Conservation (phyloP, 306 rosid species). For the Casuarina cunninghamiana region DNA sequence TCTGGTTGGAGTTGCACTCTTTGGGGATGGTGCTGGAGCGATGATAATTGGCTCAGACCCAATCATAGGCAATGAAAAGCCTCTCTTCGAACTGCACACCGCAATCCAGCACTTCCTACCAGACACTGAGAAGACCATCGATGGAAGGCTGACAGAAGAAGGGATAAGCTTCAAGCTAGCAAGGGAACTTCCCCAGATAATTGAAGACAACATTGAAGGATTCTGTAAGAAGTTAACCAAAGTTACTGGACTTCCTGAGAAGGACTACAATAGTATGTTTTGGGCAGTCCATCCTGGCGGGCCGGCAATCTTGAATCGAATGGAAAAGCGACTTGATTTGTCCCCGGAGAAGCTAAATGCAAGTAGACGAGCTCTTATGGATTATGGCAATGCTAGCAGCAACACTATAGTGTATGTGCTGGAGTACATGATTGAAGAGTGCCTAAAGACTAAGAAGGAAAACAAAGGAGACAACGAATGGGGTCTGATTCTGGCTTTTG, state of each 20-base stretch:
- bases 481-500: slow-evolving; percentile 92
- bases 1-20: slow-evolving; percentile 88
- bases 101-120: slow-evolving; percentile 77
- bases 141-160: slow-evolving; percentile 82
- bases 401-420: slow-evolving; percentile 82
- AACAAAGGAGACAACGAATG: slow-evolving; percentile 51
- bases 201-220: slow-evolving; percentile 76
- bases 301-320: slow-evolving; percentile 80
- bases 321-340: slow-evolving; percentile 81
- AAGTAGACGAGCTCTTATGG: slow-evolving; percentile 73
- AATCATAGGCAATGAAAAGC: slow-evolving; percentile 41
- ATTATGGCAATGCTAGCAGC: slow-evolving; percentile 90
- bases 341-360: slow-evolving; percentile 71
- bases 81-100: slow-evolving; percentile 84
- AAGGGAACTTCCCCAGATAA: slow-evolving; percentile 86
- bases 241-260: slow-evolving; percentile 41
- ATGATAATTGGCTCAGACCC: slow-evolving; percentile 79
- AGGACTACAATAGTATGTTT: slow-evolving; percentile 64
- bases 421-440: slow-evolving; percentile 82
- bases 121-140: slow-evolving; percentile 67
- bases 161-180: slow-evolving; percentile 80
- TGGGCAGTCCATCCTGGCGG: slow-evolving; percentile 97
- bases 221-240: slow-evolving; percentile 62
- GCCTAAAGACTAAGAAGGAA: slow-evolving; percentile 44
- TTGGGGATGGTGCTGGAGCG: slow-evolving; percentile 93